A percentile compares a stretch with the other conserved stretches of the same genome.
phyloP scores from a whole-genome alignment of 306 rosid genomes.

The Ziziphus jujuba region DNA sequence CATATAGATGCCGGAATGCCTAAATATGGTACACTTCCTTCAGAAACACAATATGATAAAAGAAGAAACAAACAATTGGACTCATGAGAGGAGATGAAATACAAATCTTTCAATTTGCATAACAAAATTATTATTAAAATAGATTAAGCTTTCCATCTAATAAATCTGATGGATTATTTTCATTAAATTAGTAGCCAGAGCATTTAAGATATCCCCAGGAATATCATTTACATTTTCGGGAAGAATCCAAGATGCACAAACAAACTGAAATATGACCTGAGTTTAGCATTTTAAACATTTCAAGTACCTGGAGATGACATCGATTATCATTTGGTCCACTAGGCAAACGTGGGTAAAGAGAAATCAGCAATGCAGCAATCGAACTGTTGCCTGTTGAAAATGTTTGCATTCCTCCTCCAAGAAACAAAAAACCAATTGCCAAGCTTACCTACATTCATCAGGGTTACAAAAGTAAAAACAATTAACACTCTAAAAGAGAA shows the following conservation, averaged over 20 bases:
- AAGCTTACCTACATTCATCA: conserved; percentile 72
- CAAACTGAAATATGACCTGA: too few species aligned
- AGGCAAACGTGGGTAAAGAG: conserved; percentile 96
- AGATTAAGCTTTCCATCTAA: not conserved
- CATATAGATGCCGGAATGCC: conserved; percentile 95
- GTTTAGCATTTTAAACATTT: conserved; percentile 11
- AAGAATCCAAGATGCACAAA: conserved; percentile 1
- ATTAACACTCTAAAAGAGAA: not conserved
- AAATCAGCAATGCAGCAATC: conserved; percentile 85
- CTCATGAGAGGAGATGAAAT: conserved; percentile 10
- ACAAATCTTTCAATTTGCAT: conserved; percentile 5
- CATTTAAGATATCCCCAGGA: not conserved
- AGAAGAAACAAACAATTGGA: conserved; percentile 17
- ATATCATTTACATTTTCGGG: not conserved
- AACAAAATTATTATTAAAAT: not conserved
- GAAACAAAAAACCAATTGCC: conserved; percentile 92
- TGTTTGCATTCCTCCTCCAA: conserved; percentile 96
- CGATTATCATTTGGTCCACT: conserved; percentile 93
- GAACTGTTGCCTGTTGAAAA: conserved; percentile 86
- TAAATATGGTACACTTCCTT: conserved; percentile 35
- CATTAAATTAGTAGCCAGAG: not conserved
- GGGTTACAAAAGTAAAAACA: conserved; percentile 19
- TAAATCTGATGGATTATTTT: not conserved
- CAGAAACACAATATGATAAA: conserved; percentile 21
- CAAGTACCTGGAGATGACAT: conserved; percentile 92